Evolutionary conservation across 2,329 filamentous ascomycete genomes (phyloP), one percentile per base, ranked within the genome.

Genomic region (Fusarium tricinctum): DNA sequence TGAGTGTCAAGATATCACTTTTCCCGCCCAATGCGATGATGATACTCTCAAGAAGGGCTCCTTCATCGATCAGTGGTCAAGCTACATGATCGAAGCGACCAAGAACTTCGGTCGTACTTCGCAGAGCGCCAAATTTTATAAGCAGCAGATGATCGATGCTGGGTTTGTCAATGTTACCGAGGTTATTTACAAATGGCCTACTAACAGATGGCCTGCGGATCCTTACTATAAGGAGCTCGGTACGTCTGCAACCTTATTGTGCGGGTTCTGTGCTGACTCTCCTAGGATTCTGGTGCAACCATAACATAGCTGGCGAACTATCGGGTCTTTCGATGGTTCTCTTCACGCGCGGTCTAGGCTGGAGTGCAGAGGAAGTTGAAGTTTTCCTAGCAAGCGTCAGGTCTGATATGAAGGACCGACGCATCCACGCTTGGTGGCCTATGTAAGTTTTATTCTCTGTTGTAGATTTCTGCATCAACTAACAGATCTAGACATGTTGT

Each of bases 131-230:
- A 68, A 69, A 0, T 44, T 56, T 1, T 79, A 78, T 49, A 75
- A 74, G 50, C 64, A 75, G 42, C 79, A 81, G 54, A 79, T 88
- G 69, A 75, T 77, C 5, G 82, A 84, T 14, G 85, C 82, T 0
- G 87, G 87, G 1, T 89, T 89, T 64, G 76, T 80, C 44, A 81
- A 87, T 54, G 81, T 89, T 0, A 75, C 76, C 0, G 82, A 86
- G 70, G 75, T 80, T 3, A 70, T 83, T 8, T 84, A 79, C 69
- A 84, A 82, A 72, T 82, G 85, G 77, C 85, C 86, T 1, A 79
- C 79, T 33, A 85, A 83, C 67, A 73, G 78, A 13, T 88, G 86
- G 85, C 82, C 85, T 0, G 82, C 81, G 44, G 82, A 86, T 40
- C 78, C 79, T 8, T 81, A 81, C 26, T 79, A 84, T 49, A 88